These are phyloP conservation scores for Rhizopus sp. DNA, from an alignment of 371 early-diverging fungal species.

Conservation along the genomic window DNA sequence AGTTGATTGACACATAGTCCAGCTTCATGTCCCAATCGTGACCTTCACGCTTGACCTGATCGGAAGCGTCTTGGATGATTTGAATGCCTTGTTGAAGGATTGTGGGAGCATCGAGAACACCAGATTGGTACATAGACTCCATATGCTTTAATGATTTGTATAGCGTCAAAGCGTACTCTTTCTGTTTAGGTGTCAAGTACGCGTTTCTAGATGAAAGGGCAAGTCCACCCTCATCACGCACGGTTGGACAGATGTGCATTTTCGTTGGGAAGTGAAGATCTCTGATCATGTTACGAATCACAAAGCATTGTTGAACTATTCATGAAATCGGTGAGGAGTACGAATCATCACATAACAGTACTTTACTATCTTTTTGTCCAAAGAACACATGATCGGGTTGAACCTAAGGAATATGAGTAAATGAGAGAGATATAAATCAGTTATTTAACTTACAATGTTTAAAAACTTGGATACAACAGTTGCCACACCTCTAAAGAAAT, in stretches of 20 bases:
- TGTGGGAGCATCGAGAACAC: conserved; percentile 46
- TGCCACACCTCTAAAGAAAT: conserved; percentile 97
- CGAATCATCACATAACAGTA: neutral
- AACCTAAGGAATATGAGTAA: conserved; percentile 23
- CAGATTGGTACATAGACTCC: conserved; percentile 49
- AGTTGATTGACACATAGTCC: conserved; percentile 86
- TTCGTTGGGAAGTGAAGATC: conserved; percentile 82
- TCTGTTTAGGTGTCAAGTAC: conserved; percentile 76
- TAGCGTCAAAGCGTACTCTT: conserved; percentile 75
- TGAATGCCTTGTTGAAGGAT: conserved; percentile 52
- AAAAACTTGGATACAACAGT: conserved; percentile 95
- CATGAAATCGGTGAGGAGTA: neutral
- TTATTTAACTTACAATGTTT: conserved; percentile 62
- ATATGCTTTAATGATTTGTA: conserved; percentile 71
- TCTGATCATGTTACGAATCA: conserved; percentile 75
- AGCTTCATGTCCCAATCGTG: conserved; percentile 58
- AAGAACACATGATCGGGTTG: conserved; percentile 86
- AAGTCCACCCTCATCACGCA: conserved; percentile 83
- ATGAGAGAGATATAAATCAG: neutral
- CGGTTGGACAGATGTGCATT: conserved; percentile 79
- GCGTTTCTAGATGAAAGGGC: conserved; percentile 92
- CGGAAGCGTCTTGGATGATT: conserved; percentile 40
- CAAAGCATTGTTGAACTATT: conserved; percentile 88
- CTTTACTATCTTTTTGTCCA: conserved; percentile 92
- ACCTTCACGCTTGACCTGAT: conserved; percentile 37